Conservation (phyloP, 2,329 filamentous ascomycete genomes). For the Dendryphion nanum region DNA sequence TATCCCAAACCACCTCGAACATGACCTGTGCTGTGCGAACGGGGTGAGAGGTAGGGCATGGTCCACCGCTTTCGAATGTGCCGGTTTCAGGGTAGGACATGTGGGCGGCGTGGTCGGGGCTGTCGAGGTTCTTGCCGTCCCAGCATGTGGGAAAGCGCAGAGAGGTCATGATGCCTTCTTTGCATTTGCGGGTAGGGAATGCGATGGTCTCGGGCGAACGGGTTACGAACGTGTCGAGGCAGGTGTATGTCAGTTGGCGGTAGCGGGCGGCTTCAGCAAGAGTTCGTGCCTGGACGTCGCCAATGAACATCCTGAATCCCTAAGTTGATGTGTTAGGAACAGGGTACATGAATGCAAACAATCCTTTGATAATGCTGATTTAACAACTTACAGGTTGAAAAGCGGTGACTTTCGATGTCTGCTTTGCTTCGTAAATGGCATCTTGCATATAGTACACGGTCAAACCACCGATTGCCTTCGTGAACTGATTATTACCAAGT, state of each 20-base stretch:
- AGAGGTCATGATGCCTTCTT: constrained; percentile 18
- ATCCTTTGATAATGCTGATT: not conserved
- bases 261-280: constrained; percentile 11
- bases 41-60: constrained; percentile 15
- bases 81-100: constrained; percentile 20
- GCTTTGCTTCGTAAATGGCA: constrained; percentile 13
- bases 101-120: constrained; percentile 46
- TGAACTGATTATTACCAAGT: constrained; percentile 18
- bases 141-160: constrained; percentile 30
- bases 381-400: constrained; percentile 13
- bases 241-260: constrained; percentile 19
- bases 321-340: constrained; percentile 3
- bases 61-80: constrained; percentile 18
- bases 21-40: constrained; percentile 17
- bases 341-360: not conserved
- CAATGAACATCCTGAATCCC: constrained; percentile 20
- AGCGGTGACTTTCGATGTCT: constrained; percentile 15
- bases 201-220: constrained; percentile 12
- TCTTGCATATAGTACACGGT: constrained; percentile 20
- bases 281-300: constrained; percentile 13
- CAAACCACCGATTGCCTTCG: constrained; percentile 13
- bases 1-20: constrained; percentile 20
- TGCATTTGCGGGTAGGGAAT: constrained; percentile 11
- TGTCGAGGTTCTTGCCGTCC: constrained; percentile 50
- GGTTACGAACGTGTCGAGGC: constrained; percentile 13